These are phyloP conservation scores for Coffea canephora DNA, from an alignment of 257 asterid species.

Conservation along the genomic window DNA sequence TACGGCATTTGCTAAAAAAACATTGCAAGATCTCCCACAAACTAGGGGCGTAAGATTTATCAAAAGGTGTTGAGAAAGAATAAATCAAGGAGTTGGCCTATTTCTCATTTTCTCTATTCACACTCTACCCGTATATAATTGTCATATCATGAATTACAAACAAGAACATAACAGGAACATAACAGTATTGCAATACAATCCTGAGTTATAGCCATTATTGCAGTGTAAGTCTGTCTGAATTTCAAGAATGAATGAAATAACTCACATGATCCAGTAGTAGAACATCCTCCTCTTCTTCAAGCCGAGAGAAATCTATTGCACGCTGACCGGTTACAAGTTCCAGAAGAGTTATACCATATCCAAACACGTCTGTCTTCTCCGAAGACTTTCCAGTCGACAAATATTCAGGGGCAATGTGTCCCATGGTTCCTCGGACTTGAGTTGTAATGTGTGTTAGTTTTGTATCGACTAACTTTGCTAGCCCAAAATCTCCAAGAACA, in stretches of 20 bases:
- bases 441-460: conserved; percentile 78
- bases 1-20: too few relatives aligned
- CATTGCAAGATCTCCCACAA: too few relatives aligned
- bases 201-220: too few relatives aligned
- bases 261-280: conserved; percentile 84
- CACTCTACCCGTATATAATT: too few relatives aligned
- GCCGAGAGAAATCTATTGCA: conserved; percentile 83
- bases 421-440: conserved; percentile 96
- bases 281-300: conserved; percentile 94
- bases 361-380: conserved; percentile 86
- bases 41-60: too few relatives aligned
- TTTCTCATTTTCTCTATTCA: too few relatives aligned
- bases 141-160: too few relatives aligned
- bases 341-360: conserved; percentile 84
- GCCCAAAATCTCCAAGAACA: conserved; percentile 88
- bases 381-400: conserved; percentile 87
- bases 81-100: too few relatives aligned
- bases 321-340: conserved; percentile 90
- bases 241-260: background rate
- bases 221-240: background rate
- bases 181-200: too few relatives aligned
- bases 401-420: conserved; percentile 93
- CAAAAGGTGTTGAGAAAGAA: too few relatives aligned
- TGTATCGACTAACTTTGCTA: conserved; percentile 74
- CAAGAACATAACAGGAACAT: too few relatives aligned